Conservation (phyloP, 2,329 filamentous ascomycete genomes). For the Neurospora sp. region DNA sequence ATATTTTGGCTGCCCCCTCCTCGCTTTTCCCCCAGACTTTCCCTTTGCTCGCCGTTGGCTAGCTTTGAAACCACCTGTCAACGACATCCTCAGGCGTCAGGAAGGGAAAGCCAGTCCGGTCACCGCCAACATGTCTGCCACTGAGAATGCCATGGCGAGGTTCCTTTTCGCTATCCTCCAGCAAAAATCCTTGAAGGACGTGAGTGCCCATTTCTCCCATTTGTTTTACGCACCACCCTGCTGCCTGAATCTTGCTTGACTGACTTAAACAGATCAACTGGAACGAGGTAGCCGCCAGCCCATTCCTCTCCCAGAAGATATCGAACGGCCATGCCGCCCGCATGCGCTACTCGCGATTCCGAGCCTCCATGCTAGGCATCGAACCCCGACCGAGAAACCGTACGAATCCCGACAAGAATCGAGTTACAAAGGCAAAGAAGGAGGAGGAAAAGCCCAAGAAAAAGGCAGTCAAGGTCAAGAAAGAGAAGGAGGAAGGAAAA, state of each 20-base stretch:
- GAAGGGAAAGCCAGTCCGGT: background rate
- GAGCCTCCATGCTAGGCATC: conserved; percentile 34
- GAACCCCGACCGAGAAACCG: conserved; percentile 39
- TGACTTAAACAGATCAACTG: conserved; percentile 41
- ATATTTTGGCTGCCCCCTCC: background rate
- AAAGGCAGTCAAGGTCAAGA: background rate
- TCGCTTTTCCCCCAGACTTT: background rate
- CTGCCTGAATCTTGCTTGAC: background rate
- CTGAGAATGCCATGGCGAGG: conserved; percentile 46
- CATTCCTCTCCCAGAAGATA: conserved; percentile 42
- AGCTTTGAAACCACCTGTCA: background rate
- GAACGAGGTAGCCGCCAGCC: conserved; percentile 45
- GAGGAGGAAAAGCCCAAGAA: conserved; percentile 8
- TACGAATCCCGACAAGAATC: conserved; percentile 25
- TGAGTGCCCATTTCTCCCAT: conserved; percentile 26
- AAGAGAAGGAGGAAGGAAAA: background rate
- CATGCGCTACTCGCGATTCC: conserved; percentile 49
- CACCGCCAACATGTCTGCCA: conserved; percentile 37
- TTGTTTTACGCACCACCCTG: background rate
- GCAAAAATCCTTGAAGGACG: conserved; percentile 51
- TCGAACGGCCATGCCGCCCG: conserved; percentile 51
- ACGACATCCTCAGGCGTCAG: background rate
- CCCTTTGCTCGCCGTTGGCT: conserved; percentile 1
- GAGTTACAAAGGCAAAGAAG: conserved; percentile 8
- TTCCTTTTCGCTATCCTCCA: conserved; percentile 50